Conservation (phyloP, 768 basidiomycete genomes). For the Fibroporia radiculosa region DNA sequence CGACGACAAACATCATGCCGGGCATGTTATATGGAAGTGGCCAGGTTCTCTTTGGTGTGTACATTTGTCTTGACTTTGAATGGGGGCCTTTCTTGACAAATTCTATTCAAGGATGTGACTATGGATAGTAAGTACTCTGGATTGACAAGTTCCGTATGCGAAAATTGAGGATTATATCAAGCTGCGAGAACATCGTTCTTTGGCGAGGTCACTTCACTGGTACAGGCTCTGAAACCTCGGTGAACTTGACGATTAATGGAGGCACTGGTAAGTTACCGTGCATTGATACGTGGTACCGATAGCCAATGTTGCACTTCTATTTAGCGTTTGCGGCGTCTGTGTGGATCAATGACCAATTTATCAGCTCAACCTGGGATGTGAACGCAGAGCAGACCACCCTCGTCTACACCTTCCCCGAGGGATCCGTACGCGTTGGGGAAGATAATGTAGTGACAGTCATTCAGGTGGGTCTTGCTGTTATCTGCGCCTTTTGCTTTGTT, state of each 20-base stretch:
- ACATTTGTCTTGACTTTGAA: too few relatives aligned
- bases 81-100: not conserved
- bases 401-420: constrained; percentile 52
- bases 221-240: constrained; percentile 50
- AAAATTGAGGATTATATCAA: constrained; percentile 21
- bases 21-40: constrained; percentile 70
- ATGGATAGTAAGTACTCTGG: constrained; percentile 56
- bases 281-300: not conserved
- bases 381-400: constrained; percentile 61
- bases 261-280: constrained; percentile 46
- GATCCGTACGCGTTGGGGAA: constrained; percentile 38
- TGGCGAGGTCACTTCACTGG: constrained; percentile 78
- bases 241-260: constrained; percentile 75
- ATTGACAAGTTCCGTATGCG: too few relatives aligned
- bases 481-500: not conserved
- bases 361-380: constrained; percentile 57
- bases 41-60: constrained; percentile 55
- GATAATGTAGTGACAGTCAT: constrained; percentile 77
- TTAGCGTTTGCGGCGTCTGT: constrained; percentile 76
- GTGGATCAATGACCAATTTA: constrained; percentile 69
- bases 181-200: constrained; percentile 76
- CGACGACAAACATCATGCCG: constrained; percentile 63
- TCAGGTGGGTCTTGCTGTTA: constrained; percentile 28
- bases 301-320: not conserved
- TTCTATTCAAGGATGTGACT: constrained; percentile 52